These are phyloP conservation scores for Musa acuminata DNA, from an alignment of 176 grass and related monocot genomes.

Conservation along the genomic window DNA sequence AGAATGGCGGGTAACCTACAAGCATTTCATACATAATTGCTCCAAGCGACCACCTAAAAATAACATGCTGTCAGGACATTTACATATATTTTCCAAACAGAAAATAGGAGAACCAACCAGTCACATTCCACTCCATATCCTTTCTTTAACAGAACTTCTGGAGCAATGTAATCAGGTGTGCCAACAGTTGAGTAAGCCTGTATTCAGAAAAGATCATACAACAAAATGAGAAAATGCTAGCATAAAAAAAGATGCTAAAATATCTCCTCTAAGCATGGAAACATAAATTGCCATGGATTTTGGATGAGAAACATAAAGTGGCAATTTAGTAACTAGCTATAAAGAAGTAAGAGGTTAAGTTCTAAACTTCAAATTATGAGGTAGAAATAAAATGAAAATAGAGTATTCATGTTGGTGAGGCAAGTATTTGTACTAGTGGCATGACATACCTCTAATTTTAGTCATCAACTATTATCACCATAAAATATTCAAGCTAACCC, in stretches of 20 bases:
- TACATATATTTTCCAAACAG: conserved; percentile 10
- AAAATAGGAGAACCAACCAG: conserved; percentile 56
- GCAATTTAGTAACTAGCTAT: not conserved
- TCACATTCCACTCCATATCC: conserved; percentile 99
- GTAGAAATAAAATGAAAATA: not conserved
- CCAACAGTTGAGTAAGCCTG: conserved; percentile 98
- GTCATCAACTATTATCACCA: no score
- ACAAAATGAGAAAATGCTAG: not conserved
- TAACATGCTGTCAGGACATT: conserved; percentile 18
- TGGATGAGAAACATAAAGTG: no score
- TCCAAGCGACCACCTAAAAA: conserved; percentile 94
- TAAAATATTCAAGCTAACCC: no score
- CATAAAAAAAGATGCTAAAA: not conserved
- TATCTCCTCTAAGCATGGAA: not conserved
- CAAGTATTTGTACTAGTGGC: no score
- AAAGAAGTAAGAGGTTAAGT: not conserved
- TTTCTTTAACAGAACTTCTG: conserved; percentile 97
- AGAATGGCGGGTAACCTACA: conserved; percentile 96
- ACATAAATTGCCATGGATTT: no score
- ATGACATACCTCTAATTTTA: no score
- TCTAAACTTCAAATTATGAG: conserved; percentile 8
- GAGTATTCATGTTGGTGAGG: no score
- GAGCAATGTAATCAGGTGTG: conserved; percentile 98
- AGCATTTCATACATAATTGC: conserved; percentile 99
- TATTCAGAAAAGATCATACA: conserved; percentile 18